phyloP scores from a whole-genome alignment of 345 rosid genomes.

The Eucalyptus erythrocorys region DNA sequence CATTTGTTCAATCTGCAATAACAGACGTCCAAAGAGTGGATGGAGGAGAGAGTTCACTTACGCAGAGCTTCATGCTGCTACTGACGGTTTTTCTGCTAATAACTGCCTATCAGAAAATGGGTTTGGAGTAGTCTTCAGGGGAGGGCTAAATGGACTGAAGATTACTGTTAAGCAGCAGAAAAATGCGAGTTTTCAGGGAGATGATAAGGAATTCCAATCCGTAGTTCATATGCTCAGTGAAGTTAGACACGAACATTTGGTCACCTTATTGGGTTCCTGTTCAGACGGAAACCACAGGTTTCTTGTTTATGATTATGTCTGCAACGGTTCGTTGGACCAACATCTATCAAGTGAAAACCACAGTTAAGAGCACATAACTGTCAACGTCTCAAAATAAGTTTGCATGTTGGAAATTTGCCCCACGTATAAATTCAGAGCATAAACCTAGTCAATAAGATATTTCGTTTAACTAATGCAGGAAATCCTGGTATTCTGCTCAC shows the following conservation, averaged over 20 bases:
- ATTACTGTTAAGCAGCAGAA: conserved; percentile 53
- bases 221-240: conserved; percentile 41
- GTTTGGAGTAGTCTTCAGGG: conserved; percentile 40
- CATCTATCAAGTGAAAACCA: conserved; percentile 39
- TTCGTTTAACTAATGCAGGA: conserved; percentile 22
- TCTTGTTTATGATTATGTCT: conserved; percentile 51
- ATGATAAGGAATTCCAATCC: conserved; percentile 40
- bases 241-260: conserved; percentile 48
- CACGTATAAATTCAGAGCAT: background rate
- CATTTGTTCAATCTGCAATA: conserved; percentile 35
- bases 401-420: background rate
- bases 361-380: background rate
- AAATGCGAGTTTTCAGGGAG: conserved; percentile 36
- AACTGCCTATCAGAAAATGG: conserved; percentile 52
- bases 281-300: conserved; percentile 41
- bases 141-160: conserved; percentile 27
- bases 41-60: conserved; percentile 41
- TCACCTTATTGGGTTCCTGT: conserved; percentile 45
- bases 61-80: conserved; percentile 45
- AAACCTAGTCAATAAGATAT: background rate
- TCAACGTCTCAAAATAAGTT: background rate
- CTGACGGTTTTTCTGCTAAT: conserved; percentile 22
- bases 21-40: conserved; percentile 35
- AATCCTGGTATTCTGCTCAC: conserved; percentile 19
- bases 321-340: conserved; percentile 46